phyloP scores from a whole-genome alignment of 106 monocot genomes.

The Allium cepa region DNA sequence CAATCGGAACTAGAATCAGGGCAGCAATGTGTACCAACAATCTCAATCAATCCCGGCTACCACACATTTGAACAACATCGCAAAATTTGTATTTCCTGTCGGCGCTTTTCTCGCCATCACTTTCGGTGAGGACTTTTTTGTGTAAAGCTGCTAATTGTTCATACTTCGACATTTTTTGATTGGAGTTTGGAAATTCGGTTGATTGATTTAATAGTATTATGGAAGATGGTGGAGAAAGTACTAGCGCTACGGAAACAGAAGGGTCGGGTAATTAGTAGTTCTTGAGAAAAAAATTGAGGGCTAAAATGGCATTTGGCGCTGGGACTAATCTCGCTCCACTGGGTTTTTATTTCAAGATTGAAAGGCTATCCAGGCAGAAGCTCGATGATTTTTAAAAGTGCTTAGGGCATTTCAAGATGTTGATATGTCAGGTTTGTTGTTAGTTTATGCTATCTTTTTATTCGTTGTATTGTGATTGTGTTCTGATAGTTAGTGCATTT shows the following conservation, averaged over 20 bases:
- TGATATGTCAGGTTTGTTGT: conserved; percentile 79
- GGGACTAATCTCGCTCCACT: conserved; percentile 62
- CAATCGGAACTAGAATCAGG: background rate
- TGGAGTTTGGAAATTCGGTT: background rate
- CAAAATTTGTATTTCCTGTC: conserved; percentile 42
- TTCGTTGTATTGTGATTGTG: no score
- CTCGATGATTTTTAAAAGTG: conserved; percentile 88
- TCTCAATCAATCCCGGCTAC: conserved; percentile 16
- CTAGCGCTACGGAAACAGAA: conserved; percentile 45
- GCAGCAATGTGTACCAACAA: conserved; percentile 21
- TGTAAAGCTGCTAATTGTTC: conserved; percentile 19
- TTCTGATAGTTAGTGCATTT: background rate
- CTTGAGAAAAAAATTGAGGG: conserved; percentile 31
- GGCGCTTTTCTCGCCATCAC: conserved; percentile 60
- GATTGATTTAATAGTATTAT: conserved; percentile 43
- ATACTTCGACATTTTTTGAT: conserved; percentile 22
- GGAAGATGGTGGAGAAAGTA: conserved; percentile 83
- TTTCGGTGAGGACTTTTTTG: conserved; percentile 31
- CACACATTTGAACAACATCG: conserved; percentile 26
- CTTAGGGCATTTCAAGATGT: conserved; percentile 69
- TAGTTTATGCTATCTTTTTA: no score
- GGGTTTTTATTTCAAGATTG: conserved; percentile 41
- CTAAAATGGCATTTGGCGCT: conserved; percentile 82
- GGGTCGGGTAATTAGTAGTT: background rate
- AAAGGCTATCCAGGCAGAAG: conserved; percentile 64